A percentile compares a stretch with the other conserved stretches of the same genome.
phyloP scores from a whole-genome alignment of 257 asterid genomes.

The Solanum habrochaites region DNA sequence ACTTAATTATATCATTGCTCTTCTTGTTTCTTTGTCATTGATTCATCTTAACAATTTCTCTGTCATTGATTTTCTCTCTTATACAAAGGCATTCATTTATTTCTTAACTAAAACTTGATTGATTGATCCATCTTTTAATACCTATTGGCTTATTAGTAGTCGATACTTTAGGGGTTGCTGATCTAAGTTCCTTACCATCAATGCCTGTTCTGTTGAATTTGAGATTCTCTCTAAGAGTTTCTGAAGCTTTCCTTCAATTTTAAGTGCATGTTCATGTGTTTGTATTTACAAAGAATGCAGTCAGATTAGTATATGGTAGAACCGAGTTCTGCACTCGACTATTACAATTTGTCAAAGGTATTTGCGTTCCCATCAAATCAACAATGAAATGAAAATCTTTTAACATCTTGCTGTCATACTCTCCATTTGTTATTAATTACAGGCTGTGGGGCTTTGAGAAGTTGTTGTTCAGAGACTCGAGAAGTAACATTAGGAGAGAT shows the following conservation, averaged over 20 bases:
- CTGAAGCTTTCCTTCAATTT: background rate
- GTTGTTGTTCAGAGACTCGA: slow-evolving; percentile 52
- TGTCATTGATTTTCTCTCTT: background rate
- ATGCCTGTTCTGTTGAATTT: background rate
- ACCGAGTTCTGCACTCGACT: too few relatives aligned
- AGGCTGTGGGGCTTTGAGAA: slow-evolving; percentile 89
- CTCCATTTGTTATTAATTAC: background rate
- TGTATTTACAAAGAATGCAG: background rate
- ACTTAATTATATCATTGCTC: background rate
- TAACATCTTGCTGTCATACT: background rate
- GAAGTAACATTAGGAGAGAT: slow-evolving; percentile 45
- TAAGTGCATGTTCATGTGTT: background rate
- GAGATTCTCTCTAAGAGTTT: background rate
- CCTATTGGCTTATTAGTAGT: background rate
- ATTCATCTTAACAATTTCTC: too few relatives aligned
- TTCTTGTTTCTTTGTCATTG: background rate
- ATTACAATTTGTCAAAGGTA: too few relatives aligned
- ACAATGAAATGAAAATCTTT: background rate
- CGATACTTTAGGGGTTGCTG: background rate
- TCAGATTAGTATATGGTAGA: too few relatives aligned
- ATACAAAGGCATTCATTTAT: background rate
- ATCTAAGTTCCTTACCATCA: background rate
- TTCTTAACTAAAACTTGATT: background rate
- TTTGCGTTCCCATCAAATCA: background rate
- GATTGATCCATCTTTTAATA: background rate